Base-by-base conservation (phyloP, 2,329 filamentous ascomycete genomes). In the Ophiostoma tasmaniense region DNA sequence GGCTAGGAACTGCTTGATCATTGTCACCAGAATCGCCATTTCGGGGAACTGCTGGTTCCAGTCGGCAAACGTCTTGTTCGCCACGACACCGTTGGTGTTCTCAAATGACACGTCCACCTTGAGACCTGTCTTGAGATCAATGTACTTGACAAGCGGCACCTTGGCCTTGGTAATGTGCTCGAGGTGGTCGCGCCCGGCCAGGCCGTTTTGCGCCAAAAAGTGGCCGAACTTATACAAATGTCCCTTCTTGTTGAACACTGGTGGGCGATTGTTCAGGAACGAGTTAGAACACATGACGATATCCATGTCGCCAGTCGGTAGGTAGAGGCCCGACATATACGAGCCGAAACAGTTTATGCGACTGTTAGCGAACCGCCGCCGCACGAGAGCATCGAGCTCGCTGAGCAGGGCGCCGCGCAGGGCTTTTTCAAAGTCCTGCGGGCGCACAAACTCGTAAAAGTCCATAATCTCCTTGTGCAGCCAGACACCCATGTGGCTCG, bases 21-120 rank as follows among this genome's bases (percentile, higher is more conserved):
- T 77, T 0, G 92, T 89, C 50, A 97, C 92, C 30, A 99, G 81
- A 55, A 91, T 86, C 0, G 92, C 90, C 91, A 98, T 93, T 10
- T 88, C 87, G 0, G 94, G 93, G 73, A 90, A 97, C 67, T 89
- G 81, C 17, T 81, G 74, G 78, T 91, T 93, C 95, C 95, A 99
- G 0, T 81, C 77, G 68, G 87, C 79, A 76, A 97, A 97, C 0
- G 92, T 97, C 22, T 88, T 80, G 75, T 95, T 90, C 2, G 95
- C 94, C 22, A 85, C 79, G 11, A 97, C 80, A 13, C 95, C 95
- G 59, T 90, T 91, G 45, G 89, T 79, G 75, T 97, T 98, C 79
- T 99, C 94, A 76, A 99, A 97, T 0, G 93, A 98, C 14, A 99
- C 85, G 76, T 99, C 95, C 14, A 98, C 90, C 73, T 90, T 91